These are phyloP conservation scores for Pichia sp. DNA, from an alignment of 1,139 yeast species.

Conservation along the genomic window DNA sequence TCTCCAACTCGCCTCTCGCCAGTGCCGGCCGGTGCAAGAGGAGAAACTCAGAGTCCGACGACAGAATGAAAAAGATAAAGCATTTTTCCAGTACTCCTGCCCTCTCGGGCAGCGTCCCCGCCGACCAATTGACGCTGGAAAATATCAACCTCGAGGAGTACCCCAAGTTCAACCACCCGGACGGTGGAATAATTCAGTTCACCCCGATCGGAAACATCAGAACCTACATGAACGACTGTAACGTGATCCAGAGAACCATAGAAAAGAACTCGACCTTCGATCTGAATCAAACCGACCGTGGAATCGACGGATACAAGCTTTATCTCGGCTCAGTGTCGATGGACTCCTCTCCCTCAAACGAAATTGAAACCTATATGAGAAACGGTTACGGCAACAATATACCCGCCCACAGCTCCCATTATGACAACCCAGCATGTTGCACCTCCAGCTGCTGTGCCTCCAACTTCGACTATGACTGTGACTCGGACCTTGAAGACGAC, in stretches of 20 bases:
- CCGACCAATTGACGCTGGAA: conserved; percentile 22
- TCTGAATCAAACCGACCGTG: conserved; percentile 28
- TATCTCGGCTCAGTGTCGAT: conserved; percentile 25
- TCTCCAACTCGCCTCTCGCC: conserved; percentile 6
- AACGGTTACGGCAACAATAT: conserved; percentile 32
- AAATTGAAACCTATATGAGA: conserved; percentile 39
- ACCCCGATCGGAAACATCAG: conserved; percentile 57
- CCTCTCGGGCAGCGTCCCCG: conserved; percentile 7
- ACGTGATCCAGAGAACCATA: conserved; percentile 28
- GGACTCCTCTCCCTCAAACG: conserved; percentile 34
- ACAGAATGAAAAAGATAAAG: conserved; percentile 29
- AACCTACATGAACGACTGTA: conserved; percentile 30
- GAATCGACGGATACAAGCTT: conserved; percentile 34
- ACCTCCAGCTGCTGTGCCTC: conserved; percentile 15
- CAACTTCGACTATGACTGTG: conserved; percentile 24
- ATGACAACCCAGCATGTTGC: conserved; percentile 19
- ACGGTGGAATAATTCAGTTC: conserved; percentile 59
- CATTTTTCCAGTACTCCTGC: conserved; percentile 10
- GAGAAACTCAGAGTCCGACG: conserved; percentile 30
- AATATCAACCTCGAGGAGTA: conserved; percentile 41
- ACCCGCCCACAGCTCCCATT: conserved; percentile 9
- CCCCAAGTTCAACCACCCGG: conserved; percentile 61
- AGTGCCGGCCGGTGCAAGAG: conserved; percentile 27
- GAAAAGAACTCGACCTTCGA: conserved; percentile 33
- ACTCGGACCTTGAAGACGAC: conserved; percentile 27